Conservation (phyloP, 2,329 filamentous ascomycete genomes). For the Ophiocordyceps polyrhachis-furcata region DNA sequence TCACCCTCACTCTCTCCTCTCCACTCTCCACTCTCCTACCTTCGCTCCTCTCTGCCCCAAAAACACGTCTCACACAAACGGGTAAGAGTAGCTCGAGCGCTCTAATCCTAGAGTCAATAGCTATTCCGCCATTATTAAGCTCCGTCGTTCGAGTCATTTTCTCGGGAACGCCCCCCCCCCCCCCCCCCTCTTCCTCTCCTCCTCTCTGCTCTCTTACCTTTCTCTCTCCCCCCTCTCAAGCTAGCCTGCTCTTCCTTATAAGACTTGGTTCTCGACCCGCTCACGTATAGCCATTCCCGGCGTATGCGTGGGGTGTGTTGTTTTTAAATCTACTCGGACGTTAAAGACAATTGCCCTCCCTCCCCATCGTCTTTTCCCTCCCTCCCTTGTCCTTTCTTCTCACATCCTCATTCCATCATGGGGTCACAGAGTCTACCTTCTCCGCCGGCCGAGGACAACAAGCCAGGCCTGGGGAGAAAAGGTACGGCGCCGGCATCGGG, state of each 20-base stretch:
- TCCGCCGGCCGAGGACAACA: conserved; percentile 30
- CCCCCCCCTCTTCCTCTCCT: no score
- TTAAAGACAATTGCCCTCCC: neutral
- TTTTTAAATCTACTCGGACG: neutral
- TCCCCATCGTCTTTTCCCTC: neutral
- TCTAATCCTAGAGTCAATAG: neutral
- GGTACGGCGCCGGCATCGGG: conserved; percentile 11
- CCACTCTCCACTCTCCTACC: no score
- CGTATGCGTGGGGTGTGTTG: neutral
- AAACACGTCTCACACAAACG: neutral
- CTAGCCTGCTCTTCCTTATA: neutral
- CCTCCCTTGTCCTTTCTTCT: no score
- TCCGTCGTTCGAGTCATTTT: conserved; percentile 1
- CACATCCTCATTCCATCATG: conserved; percentile 15
- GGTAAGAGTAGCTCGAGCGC: neutral
- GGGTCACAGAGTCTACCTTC: conserved; percentile 29
- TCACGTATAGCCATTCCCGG: no score
- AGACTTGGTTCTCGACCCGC: neutral
- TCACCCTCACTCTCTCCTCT: neutral
- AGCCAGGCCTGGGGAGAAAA: conserved; percentile 17
- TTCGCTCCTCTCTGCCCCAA: neutral
- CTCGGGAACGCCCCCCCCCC: neutral
- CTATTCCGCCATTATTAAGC: conserved; percentile 1
- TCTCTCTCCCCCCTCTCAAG: neutral
- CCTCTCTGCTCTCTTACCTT: no score